phyloP scores from a whole-genome alignment of 495 filamentous ascomycete genomes.

The Penicillium psychrofluorescens region DNA sequence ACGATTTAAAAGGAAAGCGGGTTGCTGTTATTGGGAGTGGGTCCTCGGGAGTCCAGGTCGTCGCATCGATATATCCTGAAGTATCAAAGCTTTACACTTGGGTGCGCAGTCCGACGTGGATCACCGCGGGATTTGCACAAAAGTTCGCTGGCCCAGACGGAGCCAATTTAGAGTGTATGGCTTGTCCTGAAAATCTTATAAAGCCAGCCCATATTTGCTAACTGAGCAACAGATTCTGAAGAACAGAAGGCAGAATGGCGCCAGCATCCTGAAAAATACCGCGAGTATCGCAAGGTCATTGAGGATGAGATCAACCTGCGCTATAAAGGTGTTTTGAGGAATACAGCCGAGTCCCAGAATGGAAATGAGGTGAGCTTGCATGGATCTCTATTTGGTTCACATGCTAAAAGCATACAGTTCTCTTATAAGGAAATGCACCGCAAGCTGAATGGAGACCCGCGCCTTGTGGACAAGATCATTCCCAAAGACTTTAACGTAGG shows the following conservation, averaged over 20 bases:
- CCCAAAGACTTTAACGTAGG: slow-evolving; percentile 6
- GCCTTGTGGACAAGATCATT: slow-evolving; percentile 3
- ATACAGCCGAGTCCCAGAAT: slow-evolving; percentile 14
- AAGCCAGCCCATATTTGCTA: background rate
- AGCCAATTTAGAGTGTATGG: slow-evolving; percentile 8
- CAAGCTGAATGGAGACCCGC: background rate
- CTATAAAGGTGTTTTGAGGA: background rate
- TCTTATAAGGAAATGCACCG: slow-evolving; percentile 2
- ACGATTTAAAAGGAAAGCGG: slow-evolving; percentile 33
- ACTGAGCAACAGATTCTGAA: slow-evolving; percentile 11
- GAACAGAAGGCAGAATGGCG: slow-evolving; percentile 22
- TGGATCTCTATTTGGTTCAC: background rate
- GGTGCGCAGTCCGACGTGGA: slow-evolving; percentile 13
- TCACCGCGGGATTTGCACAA: slow-evolving; percentile 8
- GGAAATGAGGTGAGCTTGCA: slow-evolving; percentile 1
- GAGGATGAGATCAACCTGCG: slow-evolving; percentile 31
- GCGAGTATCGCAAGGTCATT: slow-evolving; percentile 31
- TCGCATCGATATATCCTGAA: slow-evolving; percentile 37
- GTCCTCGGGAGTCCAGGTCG: slow-evolving; percentile 41
- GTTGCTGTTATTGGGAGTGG: slow-evolving; percentile 45
- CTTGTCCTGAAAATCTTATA: background rate
- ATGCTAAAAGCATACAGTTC: background rate
- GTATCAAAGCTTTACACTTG: slow-evolving; percentile 12
- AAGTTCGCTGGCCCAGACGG: slow-evolving; percentile 7
- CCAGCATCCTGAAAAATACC: slow-evolving; percentile 12